Percentiles rank a stretch among this genome's conserved stretches.
Conservation (phyloP, 495 filamentous ascomycete species). For the Cairneyella variabilis region DNA sequence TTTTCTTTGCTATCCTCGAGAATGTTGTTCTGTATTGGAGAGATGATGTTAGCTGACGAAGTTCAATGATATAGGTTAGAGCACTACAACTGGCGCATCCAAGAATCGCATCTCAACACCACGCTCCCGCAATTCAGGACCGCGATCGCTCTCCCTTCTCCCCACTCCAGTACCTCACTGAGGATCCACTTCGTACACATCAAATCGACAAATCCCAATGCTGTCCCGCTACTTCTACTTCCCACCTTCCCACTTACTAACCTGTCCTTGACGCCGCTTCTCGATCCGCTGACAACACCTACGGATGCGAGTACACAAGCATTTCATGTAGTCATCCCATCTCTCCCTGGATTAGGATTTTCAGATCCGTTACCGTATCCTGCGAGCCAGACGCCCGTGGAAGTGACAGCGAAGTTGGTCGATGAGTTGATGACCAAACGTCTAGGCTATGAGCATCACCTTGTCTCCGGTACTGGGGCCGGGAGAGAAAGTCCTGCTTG, state of each 20-base stretch:
- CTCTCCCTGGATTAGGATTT: slow-evolving; percentile 65
- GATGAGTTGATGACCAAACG: slow-evolving; percentile 63
- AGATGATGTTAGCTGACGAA: neutral
- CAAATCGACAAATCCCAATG: slow-evolving; percentile 40
- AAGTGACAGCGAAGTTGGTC: slow-evolving; percentile 55
- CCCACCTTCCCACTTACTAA: slow-evolving; percentile 71
- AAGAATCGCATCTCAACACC: slow-evolving; percentile 51
- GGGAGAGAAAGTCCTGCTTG: slow-evolving; percentile 33
- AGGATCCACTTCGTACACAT: slow-evolving; percentile 55
- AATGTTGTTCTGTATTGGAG: too few species aligned
- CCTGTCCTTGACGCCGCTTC: slow-evolving; percentile 56
- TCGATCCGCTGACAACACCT: slow-evolving; percentile 51
- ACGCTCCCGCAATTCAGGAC: slow-evolving; percentile 58
- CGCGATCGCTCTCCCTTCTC: slow-evolving; percentile 28
- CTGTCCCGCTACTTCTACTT: slow-evolving; percentile 58
- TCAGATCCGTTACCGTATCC: slow-evolving; percentile 47
- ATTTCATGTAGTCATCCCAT: slow-evolving; percentile 61
- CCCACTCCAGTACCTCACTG: slow-evolving; percentile 20
- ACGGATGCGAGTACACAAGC: slow-evolving; percentile 39
- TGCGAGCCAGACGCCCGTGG: slow-evolving; percentile 13
- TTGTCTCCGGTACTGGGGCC: slow-evolving; percentile 40
- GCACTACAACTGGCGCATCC: slow-evolving; percentile 55
- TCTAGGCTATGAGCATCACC: slow-evolving; percentile 63
- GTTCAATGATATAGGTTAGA: slow-evolving; percentile 60
- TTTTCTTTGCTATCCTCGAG: too few species aligned